Evolutionary conservation across 768 basidiomycete genomes (phyloP).

Genomic region (Dictyophora rubrovolvata): DNA sequence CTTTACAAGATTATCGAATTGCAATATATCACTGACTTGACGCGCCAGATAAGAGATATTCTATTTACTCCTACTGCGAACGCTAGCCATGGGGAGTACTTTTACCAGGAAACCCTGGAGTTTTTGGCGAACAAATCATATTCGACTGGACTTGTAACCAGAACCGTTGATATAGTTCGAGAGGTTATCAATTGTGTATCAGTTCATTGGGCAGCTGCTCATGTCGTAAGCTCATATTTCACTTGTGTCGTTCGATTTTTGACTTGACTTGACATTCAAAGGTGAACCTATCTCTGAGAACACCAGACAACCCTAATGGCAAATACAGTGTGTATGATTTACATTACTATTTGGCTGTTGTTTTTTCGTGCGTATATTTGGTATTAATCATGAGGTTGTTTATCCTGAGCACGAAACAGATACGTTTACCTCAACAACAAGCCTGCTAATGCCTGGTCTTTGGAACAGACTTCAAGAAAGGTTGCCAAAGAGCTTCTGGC

Average conservation of each 20-base stretch:
- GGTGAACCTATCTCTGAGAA: constrained; percentile 67
- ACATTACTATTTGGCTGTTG: constrained; percentile 53
- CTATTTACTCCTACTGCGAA: constrained; percentile 31
- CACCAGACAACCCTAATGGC: constrained; percentile 41
- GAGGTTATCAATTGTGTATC: constrained; percentile 60
- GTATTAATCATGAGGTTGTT: background rate
- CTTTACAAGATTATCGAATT: background rate
- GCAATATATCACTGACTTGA: background rate
- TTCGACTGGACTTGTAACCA: constrained; percentile 40
- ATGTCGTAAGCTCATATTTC: constrained; percentile 41
- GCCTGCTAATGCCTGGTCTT: constrained; percentile 43
- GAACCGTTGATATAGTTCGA: constrained; percentile 53
- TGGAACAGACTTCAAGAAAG: constrained; percentile 39
- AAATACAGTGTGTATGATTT: constrained; percentile 52
- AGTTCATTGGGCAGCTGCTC: constrained; percentile 56
- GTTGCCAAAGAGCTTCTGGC: constrained; percentile 44
- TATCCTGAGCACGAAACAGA: constrained; percentile 26
- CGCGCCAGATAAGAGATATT: background rate
- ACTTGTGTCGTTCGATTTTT: background rate
- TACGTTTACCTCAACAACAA: constrained; percentile 72
- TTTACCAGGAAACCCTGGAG: constrained; percentile 53
- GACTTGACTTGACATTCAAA: constrained; percentile 17
- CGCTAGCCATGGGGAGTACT: constrained; percentile 46
- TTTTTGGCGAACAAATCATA: constrained; percentile 47
- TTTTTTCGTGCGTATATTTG: constrained; percentile 47